These are phyloP conservation scores for Ceratonia siliqua DNA, from an alignment of 306 rosid genomes.

Conservation along the genomic window DNA sequence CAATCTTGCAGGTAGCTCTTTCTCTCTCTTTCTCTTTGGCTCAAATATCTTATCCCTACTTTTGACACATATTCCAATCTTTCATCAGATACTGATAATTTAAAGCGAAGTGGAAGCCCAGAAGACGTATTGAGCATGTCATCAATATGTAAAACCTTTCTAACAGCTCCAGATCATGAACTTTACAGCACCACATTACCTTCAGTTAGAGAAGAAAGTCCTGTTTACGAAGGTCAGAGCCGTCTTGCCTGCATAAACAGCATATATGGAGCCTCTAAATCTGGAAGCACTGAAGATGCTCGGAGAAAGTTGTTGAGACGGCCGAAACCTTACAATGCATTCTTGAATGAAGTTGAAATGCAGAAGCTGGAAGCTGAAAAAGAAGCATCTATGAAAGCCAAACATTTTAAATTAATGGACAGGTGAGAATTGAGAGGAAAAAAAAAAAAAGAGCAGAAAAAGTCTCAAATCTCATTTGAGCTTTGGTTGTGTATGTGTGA, in stretches of 20 bases:
- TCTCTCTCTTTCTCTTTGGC: not conserved
- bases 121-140: constrained; percentile 35
- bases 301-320: constrained; percentile 19
- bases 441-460: not conserved
- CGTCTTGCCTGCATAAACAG: constrained; percentile 31
- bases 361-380: constrained; percentile 51
- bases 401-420: constrained; percentile 47
- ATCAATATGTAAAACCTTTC: constrained; percentile 13
- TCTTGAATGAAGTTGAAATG: constrained; percentile 52
- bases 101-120: not conserved
- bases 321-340: constrained; percentile 46
- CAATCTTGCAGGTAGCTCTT: constrained; percentile 37
- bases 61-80: not conserved
- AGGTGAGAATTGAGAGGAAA: too few relatives aligned
- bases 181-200: constrained; percentile 31
- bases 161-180: constrained; percentile 27
- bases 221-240: constrained; percentile 38
- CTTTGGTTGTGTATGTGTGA: not conserved
- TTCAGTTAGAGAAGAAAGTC: constrained; percentile 46
- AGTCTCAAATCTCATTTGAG: not conserved
- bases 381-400: constrained; percentile 51
- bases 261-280: constrained; percentile 15
- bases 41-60: not conserved
- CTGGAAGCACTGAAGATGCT: constrained; percentile 6
- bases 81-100: constrained; percentile 6